Percentiles rank a stretch among this genome's conserved stretches.
phyloP scores from a whole-genome alignment of 306 rosid genomes.

The Prunus campanulata region DNA sequence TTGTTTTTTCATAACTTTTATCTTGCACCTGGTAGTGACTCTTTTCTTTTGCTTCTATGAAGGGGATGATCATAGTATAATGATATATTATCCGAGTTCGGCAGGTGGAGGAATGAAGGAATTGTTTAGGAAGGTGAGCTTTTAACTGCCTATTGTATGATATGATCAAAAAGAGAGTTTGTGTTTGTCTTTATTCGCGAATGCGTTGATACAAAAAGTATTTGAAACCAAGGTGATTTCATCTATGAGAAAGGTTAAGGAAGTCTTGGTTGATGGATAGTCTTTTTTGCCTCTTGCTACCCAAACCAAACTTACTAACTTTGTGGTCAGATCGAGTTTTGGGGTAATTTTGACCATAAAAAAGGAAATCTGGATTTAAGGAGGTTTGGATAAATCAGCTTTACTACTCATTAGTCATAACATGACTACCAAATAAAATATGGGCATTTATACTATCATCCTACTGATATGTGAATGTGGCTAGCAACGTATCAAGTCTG shows the following conservation, averaged over 20 bases:
- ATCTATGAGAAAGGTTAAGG: background rate
- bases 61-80: conserved; percentile 96
- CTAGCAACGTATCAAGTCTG: background rate
- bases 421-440: conserved; percentile 21
- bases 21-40: conserved; percentile 30
- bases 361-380: conserved; percentile 17
- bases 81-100: conserved; percentile 98
- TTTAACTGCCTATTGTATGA: conserved; percentile 23
- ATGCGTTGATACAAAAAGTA: background rate
- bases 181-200: background rate
- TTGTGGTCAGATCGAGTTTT: background rate
- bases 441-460: conserved; percentile 8
- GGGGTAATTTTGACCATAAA: background rate
- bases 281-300: conserved; percentile 22
- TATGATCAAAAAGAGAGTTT: conserved; percentile 20
- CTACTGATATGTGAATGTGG: background rate
- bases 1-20: background rate
- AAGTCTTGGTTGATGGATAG: background rate
- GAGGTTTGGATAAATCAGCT: conserved; percentile 13
- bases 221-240: background rate
- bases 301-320: conserved; percentile 8
- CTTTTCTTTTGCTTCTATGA: conserved; percentile 40
- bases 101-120: conserved; percentile 99
- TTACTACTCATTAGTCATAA: conserved; percentile 6
- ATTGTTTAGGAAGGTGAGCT: conserved; percentile 91